Percentiles rank a stretch among this genome's conserved stretches.
Conservation (phyloP, 345 rosid species). For the Brassica cretica region DNA sequence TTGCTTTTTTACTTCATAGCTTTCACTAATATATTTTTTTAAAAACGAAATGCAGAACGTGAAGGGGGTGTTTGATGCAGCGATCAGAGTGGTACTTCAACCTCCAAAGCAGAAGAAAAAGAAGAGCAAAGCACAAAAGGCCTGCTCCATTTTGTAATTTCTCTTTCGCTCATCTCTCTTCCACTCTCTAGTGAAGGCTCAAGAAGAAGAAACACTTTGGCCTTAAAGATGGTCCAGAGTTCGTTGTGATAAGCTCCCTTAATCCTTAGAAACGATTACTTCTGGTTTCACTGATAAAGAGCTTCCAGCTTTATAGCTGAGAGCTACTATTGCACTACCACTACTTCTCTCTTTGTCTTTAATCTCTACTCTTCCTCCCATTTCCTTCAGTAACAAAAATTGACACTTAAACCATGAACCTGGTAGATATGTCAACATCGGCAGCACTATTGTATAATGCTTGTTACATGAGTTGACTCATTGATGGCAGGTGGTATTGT, state of each 20-base stretch:
- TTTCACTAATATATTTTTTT: not conserved
- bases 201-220: conserved; percentile 19
- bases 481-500: not conserved
- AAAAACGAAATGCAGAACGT: conserved; percentile 62
- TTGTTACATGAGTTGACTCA: not conserved
- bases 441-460: not conserved
- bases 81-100: conserved; percentile 92
- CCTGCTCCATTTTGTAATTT: conserved; percentile 82
- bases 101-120: conserved; percentile 90
- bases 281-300: conserved; percentile 25
- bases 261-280: not conserved
- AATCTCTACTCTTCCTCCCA: not conserved
- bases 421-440: not conserved
- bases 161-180: not conserved
- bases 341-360: not conserved
- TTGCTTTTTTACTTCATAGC: not conserved
- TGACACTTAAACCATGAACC: not conserved
- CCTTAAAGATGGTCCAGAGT: conserved; percentile 12
- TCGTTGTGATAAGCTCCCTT: conserved; percentile 26
- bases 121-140: conserved; percentile 85
- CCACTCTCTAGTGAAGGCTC: conserved; percentile 27
- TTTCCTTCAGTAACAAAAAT: not conserved
- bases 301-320: conserved; percentile 29
- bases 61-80: conserved; percentile 90
- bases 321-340: conserved; percentile 22